Conservation (phyloP, 2,329 filamentous ascomycete genomes). For the Dactylellina drechsleri region DNA sequence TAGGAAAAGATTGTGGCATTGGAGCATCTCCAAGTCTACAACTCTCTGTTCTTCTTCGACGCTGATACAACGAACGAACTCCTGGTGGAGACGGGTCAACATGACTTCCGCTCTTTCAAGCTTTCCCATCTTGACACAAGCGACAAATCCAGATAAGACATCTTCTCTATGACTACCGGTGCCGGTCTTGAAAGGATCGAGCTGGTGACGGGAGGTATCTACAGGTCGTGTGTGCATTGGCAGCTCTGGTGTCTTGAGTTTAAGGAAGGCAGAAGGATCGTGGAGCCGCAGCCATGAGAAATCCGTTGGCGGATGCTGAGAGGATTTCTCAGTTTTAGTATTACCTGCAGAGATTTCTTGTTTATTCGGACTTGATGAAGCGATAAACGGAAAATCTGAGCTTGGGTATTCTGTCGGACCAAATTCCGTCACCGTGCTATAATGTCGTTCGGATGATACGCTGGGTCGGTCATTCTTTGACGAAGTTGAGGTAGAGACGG, state of each 20-base stretch:
- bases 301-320: conserved; percentile 30
- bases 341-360: neutral
- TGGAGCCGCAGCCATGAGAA: conserved; percentile 50
- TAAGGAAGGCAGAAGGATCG: conserved; percentile 42
- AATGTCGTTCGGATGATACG: conserved; percentile 40
- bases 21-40: conserved; percentile 23
- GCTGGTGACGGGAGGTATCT: conserved; percentile 20
- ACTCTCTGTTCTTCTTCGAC: conserved; percentile 13
- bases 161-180: conserved; percentile 42
- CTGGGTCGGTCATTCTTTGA: conserved; percentile 25
- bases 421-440: conserved; percentile 38
- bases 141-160: conserved; percentile 41
- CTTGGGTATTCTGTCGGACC: conserved; percentile 13
- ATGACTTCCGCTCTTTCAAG: conserved; percentile 43
- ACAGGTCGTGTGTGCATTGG: conserved; percentile 38
- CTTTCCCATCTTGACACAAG: conserved; percentile 50
- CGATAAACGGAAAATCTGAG: conserved; percentile 33
- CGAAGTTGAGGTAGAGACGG: conserved; percentile 17
- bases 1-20: conserved; percentile 47
- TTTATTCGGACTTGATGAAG: neutral
- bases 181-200: conserved; percentile 49
- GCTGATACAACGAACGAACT: conserved; percentile 40
- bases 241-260: conserved; percentile 43
- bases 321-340: neutral
- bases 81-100: conserved; percentile 47